Base-by-base conservation (phyloP, 768 basidiomycete genomes). In the Amanita polypyramis region DNA sequence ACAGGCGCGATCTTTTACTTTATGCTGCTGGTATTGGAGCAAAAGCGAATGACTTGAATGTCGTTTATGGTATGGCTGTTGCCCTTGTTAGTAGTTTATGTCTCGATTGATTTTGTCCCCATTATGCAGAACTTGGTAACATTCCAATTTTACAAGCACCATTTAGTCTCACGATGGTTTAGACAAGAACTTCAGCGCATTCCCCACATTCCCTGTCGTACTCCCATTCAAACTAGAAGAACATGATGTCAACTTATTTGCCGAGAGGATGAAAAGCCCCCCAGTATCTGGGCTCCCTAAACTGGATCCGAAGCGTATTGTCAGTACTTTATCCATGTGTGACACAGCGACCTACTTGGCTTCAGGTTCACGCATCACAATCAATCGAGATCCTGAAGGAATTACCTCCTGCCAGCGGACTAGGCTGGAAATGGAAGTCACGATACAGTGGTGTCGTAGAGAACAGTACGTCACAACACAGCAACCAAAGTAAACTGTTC, bases 151-250 rank as follows among this genome's bases (percentile, higher is more conserved):
- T 29, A 20, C 0, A 1, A 1, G 20, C 4, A 4, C 3, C 4
- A 30, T 9, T 19, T 20, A 14, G 17, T 32, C 30, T 25, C 23
- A 23, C 30, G 4, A 4, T 10, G 12, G 5, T 33, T 11, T 51
- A 85, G 83, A 83, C 64, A 72, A 75, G 51, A 68, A 74, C 23
- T 94, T 85, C 63, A 69, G 82, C 11, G 77, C 88, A 2, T 70
- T 93, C 56, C 90, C 91, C 7, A 92, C 90, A 0, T 94, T 83
- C 62, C 89, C 90, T 1, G 86, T 89, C 12, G 85, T 87, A 0
- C 72, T 93, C 4, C 66, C 63, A 23, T 71, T 90, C 58, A 91
- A 89, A 65, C 82, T 84, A 9, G 68, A 73, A 32, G 75, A 70
- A 48, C 69, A 75, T 41, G 88, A 91, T 47, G 72, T 91, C 15